phyloP scores from a whole-genome alignment of 139 green algal genomes.

The Chlorokybus atmophyticus region DNA sequence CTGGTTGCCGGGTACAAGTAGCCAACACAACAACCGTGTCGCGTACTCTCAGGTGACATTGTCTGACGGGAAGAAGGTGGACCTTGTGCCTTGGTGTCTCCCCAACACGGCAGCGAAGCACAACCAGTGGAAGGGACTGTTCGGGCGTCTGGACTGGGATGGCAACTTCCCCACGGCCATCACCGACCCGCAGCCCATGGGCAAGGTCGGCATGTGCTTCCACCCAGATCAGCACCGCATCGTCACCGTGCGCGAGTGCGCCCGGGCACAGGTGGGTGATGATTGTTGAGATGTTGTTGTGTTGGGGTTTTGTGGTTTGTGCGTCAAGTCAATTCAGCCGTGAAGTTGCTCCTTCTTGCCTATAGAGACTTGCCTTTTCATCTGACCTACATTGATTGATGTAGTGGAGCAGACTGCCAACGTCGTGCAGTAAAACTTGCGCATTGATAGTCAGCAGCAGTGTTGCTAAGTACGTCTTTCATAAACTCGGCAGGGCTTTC shows the following conservation, averaged over 20 bases:
- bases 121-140: constrained; percentile 92
- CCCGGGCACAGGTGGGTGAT: constrained; percentile 78
- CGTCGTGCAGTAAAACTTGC: too few relatives aligned
- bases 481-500: constrained; percentile 35
- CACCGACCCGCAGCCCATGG: constrained; percentile 95
- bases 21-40: too few relatives aligned
- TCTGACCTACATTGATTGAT: too few relatives aligned
- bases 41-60: constrained; percentile 23
- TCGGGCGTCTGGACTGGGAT: constrained; percentile 71
- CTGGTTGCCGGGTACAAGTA: too few relatives aligned
- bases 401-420: too few relatives aligned
- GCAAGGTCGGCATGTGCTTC: constrained; percentile 93
- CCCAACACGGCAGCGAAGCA: constrained; percentile 86
- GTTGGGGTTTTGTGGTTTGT: too few relatives aligned
- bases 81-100: constrained; percentile 90
- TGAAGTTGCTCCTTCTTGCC: too few relatives aligned
- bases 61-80: constrained; percentile 43
- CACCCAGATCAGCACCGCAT: constrained; percentile 91
- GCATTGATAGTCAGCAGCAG: too few relatives aligned
- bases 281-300: too few relatives aligned
- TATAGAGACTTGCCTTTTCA: too few relatives aligned
- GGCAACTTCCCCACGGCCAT: constrained; percentile 96
- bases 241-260: constrained; percentile 86
- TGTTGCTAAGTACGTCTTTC: too few relatives aligned
- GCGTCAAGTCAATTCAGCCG: too few relatives aligned